Evolutionary conservation across 116 monocot genomes (phyloP), one percentile per base, ranked within the genome.

Genomic region (Iris pallida): DNA sequence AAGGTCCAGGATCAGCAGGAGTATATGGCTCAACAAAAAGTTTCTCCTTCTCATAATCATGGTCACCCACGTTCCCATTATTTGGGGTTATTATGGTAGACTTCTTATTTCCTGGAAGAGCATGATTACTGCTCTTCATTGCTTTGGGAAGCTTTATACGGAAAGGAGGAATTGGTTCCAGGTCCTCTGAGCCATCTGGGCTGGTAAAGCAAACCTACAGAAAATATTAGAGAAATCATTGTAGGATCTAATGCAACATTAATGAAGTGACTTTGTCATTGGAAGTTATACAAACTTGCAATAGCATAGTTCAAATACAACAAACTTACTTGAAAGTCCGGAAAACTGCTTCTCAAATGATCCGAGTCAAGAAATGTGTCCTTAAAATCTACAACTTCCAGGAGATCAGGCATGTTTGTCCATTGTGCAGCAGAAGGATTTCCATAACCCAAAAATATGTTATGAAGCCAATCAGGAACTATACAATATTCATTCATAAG

Each of bases 381-480:
- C 70, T 98, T 98, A 63, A 93, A 92, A 76, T 98, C 98, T 52
- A 98, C 88, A 48, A 74, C 75, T 72, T 88, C 90, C 47, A 98
- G 82, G 75, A 93, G 82, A 82, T 92, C 90, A 56, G 98, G 93
- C 98, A 98, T 98, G 73, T 98, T 98, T 76, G 71, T 86, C 98
- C 98, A 98, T 20, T 90, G 90, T 63, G 98, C 98, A 78, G 98
- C 93, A 80, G 98, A 98, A 60, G 98, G 98, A 77, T 90, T 88
- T 70, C 98, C 98, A 80, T 98, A 98, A 65, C 98, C 98, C 83
- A 98, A 77, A 75, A 98, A 98, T 64, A 93, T 79, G 53, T 98
- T 90, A 68, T 98, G 93, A 52, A 98, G 68, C 98, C 98, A 98
- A 69, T 90, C 90, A 61, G 98, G 98, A 74, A 93, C 98, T 62